A percentile compares a stretch with the other conserved stretches of the same genome.
Conservation (phyloP, 441 rosid genomes). For the Codiaeum variegatum region DNA sequence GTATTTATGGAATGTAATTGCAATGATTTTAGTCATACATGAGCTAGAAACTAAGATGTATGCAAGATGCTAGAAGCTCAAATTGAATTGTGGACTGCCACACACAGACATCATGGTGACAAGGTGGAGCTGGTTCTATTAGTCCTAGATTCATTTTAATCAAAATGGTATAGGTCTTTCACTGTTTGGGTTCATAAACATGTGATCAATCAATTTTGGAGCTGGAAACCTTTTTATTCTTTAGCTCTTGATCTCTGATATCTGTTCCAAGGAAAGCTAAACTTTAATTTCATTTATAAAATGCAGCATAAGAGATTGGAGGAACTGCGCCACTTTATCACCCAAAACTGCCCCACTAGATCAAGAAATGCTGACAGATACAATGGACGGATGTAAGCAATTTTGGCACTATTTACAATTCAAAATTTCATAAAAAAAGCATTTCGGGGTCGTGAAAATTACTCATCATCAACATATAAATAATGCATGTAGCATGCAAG, state of each 20-base stretch:
- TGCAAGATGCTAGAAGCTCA: background rate
- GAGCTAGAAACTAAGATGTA: background rate
- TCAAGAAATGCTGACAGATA: background rate
- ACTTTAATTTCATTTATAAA: background rate
- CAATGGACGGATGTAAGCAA: slow-evolving; percentile 1
- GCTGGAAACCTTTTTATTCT: background rate
- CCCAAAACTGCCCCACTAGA: background rate
- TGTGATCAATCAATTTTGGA: background rate
- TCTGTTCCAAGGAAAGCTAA: background rate
- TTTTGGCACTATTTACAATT: background rate
- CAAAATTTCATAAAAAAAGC: slow-evolving; percentile 7
- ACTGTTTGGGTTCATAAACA: background rate
- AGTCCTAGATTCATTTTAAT: background rate
- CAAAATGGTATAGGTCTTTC: too few relatives aligned
- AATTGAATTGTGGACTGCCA: background rate
- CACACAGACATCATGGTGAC: background rate
- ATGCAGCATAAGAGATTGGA: slow-evolving; percentile 14
- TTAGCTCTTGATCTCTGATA: slow-evolving; percentile 3
- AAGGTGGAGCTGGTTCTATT: background rate
- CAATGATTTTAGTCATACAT: background rate
- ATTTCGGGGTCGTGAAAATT: background rate
- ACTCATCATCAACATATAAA: background rate
- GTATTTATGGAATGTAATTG: background rate
- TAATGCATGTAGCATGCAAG: slow-evolving; percentile 24
- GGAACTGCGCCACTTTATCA: background rate